Conservation (phyloP, 495 filamentous ascomycete genomes). For the Penicillium ochrochloron region DNA sequence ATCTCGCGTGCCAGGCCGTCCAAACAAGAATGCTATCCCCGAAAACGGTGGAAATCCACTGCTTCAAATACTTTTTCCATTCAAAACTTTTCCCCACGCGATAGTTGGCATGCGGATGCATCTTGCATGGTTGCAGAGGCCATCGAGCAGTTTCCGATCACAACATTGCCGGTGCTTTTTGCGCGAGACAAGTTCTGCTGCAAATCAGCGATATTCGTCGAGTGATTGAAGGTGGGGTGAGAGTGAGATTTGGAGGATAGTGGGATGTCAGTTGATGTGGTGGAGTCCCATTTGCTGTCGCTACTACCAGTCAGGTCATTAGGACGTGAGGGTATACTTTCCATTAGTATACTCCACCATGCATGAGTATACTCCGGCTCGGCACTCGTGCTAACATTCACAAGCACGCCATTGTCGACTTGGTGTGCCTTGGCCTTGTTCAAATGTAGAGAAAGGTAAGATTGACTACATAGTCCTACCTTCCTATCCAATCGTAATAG, state of each 20-base stretch:
- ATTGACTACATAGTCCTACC: background rate
- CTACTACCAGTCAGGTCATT: background rate
- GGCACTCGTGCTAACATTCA: slow-evolving; percentile 2
- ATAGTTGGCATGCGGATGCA: slow-evolving; percentile 6
- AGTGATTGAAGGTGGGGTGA: slow-evolving; percentile 1
- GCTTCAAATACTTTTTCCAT: slow-evolving; percentile 22
- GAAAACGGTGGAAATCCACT: slow-evolving; percentile 10
- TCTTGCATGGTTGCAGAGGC: slow-evolving; percentile 19
- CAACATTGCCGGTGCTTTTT: slow-evolving; percentile 30
- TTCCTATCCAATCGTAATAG: background rate
- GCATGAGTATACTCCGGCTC: background rate
- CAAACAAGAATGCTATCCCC: slow-evolving; percentile 22
- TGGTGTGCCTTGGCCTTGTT: background rate
- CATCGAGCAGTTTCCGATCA: slow-evolving; percentile 20
- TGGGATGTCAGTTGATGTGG: slow-evolving; percentile 18
- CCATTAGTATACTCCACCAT: background rate
- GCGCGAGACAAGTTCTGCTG: slow-evolving; percentile 21
- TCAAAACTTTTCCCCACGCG: slow-evolving; percentile 2
- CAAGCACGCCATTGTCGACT: slow-evolving; percentile 24
- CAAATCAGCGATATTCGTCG: slow-evolving; percentile 15
- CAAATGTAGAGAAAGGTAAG: background rate
- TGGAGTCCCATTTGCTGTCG: background rate
- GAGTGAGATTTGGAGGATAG: background rate
- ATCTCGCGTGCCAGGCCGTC: slow-evolving; percentile 4
- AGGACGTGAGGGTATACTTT: background rate